Conservation (phyloP, 176 grass and related monocot genomes). For the Rhynchospora tenuis region DNA sequence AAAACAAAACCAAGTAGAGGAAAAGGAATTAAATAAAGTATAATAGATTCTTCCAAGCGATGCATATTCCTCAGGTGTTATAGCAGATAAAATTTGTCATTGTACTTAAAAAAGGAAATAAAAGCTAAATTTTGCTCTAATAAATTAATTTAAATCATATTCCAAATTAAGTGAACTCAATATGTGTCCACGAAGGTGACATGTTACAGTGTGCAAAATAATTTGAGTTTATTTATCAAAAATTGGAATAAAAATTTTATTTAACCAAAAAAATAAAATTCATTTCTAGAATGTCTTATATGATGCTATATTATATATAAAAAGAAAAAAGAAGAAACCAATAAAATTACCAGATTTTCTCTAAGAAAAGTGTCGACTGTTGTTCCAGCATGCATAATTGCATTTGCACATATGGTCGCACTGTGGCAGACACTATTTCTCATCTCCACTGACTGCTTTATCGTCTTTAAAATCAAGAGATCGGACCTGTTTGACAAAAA, state of each 20-base stretch:
- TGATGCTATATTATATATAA: background rate
- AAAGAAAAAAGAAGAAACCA: constrained; percentile 12
- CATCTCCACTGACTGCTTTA: constrained; percentile 99
- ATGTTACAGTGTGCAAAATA: background rate
- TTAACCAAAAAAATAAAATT: constrained; percentile 6
- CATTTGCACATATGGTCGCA: constrained; percentile 95
- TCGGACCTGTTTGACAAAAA: constrained; percentile 57
- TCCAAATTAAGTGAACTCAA: background rate
- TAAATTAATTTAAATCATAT: background rate
- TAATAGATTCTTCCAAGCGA: background rate
- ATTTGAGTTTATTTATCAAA: background rate
- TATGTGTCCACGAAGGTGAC: background rate
- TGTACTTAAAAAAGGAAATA: background rate
- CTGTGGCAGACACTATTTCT: constrained; percentile 99
- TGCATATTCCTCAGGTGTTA: background rate
- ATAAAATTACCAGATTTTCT: constrained; percentile 74
- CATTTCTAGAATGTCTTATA: background rate
- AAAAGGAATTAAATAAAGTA: background rate
- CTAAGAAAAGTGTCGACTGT: constrained; percentile 98
- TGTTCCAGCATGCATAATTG: constrained; percentile 98
- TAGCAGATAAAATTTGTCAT: background rate
- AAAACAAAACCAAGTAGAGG: background rate
- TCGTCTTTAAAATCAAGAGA: constrained; percentile 96
- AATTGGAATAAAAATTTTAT: background rate
- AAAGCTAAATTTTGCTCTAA: background rate